Conservation (phyloP, 164 flowering plant species). For the Kalanchoe fedtschenkoi region DNA sequence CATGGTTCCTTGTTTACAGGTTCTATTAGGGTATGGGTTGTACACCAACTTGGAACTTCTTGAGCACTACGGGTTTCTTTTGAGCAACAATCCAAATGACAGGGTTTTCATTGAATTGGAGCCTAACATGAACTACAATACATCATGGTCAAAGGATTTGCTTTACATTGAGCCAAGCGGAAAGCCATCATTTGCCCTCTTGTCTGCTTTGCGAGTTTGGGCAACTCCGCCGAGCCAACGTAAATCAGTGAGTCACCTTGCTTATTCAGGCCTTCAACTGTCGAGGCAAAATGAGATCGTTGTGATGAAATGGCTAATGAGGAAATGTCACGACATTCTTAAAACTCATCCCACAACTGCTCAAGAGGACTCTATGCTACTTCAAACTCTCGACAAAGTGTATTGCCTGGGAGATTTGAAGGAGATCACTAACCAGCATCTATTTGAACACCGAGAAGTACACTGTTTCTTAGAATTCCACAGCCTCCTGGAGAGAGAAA, state of each 20-base stretch:
- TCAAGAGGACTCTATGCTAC: slow-evolving; percentile 44
- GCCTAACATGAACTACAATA: slow-evolving; percentile 26
- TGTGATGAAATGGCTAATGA: slow-evolving; percentile 44
- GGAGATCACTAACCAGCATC: slow-evolving; percentile 14
- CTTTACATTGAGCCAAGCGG: slow-evolving; percentile 63
- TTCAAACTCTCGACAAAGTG: slow-evolving; percentile 27
- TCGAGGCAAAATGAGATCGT: slow-evolving; percentile 57
- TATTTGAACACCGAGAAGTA: slow-evolving; percentile 26
- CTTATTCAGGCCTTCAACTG: slow-evolving; percentile 58
- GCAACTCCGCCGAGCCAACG: slow-evolving; percentile 49
- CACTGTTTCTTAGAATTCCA: slow-evolving; percentile 28
- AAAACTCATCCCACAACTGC: slow-evolving; percentile 42
- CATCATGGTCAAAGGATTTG: slow-evolving; percentile 59
- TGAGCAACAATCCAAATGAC: slow-evolving; percentile 64
- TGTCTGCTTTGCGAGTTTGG: slow-evolving; percentile 70
- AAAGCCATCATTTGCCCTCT: slow-evolving; percentile 69
- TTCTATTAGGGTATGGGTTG: slow-evolving; percentile 75
- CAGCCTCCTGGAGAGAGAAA: slow-evolving; percentile 8
- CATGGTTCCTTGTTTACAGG: slow-evolving; percentile 35
- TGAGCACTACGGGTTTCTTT: slow-evolving; percentile 87
- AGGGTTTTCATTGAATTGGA: slow-evolving; percentile 58
- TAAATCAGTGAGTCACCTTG: slow-evolving; percentile 51
- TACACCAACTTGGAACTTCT: slow-evolving; percentile 94
- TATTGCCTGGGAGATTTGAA: slow-evolving; percentile 9
- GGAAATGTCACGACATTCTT: slow-evolving; percentile 34